A percentile compares a stretch with the other conserved stretches of the same genome.
These are phyloP conservation scores for Tarenaya hassleriana DNA, from an alignment of 345 rosid genomes.

Conservation along the genomic window DNA sequence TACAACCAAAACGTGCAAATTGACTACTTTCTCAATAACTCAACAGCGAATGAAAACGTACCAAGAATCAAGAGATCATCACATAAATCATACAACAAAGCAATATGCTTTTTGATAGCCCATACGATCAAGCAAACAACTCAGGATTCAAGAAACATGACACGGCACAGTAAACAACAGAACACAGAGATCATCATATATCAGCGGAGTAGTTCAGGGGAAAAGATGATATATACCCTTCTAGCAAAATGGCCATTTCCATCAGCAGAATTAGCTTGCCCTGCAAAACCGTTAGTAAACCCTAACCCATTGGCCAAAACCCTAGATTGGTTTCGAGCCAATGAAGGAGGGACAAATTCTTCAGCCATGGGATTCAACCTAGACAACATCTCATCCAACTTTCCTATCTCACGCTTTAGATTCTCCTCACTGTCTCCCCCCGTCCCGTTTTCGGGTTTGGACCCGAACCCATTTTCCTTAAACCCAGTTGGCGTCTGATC, in stretches of 20 bases:
- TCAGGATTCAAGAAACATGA: neutral
- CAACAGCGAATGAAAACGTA: conserved; percentile 14
- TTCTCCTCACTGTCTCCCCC: conserved; percentile 16
- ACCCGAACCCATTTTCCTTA: conserved; percentile 15
- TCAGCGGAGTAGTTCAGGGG: neutral
- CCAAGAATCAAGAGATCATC: neutral
- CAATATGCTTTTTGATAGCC: neutral
- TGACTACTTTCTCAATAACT: conserved; percentile 3
- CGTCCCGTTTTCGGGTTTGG: conserved; percentile 16
- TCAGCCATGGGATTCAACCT: conserved; percentile 95
- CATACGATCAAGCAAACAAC: neutral
- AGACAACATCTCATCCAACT: conserved; percentile 72
- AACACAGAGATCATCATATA: conserved; percentile 14
- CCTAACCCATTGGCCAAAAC: conserved; percentile 52
- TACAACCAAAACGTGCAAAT: conserved; percentile 1
- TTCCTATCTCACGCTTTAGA: conserved; percentile 55
- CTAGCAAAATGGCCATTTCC: conserved; percentile 45
- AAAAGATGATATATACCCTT: conserved; percentile 49
- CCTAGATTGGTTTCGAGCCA: conserved; percentile 34
- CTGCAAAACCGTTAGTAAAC: conserved; percentile 46
- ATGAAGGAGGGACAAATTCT: conserved; percentile 88
- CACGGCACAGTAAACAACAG: conserved; percentile 11
- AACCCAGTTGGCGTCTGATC: conserved; percentile 29
- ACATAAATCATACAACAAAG: neutral
- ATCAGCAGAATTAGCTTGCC: conserved; percentile 39